Evolutionary conservation across 2,329 filamentous ascomycete genomes (phyloP).

Genomic region (Fusarium sp.): DNA sequence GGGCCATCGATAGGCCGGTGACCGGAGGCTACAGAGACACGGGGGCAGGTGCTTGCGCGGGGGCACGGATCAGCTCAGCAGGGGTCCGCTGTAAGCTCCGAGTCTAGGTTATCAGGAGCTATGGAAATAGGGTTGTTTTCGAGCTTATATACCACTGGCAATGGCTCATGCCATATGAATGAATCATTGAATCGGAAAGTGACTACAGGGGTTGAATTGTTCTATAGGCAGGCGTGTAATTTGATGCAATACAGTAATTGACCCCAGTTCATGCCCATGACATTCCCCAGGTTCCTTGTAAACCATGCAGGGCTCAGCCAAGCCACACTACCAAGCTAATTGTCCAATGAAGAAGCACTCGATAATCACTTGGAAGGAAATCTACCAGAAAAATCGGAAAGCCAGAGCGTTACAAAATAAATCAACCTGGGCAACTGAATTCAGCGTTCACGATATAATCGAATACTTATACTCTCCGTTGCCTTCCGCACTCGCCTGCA

Average conservation of each 20-base stretch:
- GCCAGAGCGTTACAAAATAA: neutral
- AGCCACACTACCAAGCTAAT: conserved; percentile 8
- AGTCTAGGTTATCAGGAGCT: neutral
- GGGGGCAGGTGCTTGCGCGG: neutral
- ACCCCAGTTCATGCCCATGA: neutral
- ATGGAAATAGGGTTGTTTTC: neutral
- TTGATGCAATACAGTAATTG: neutral
- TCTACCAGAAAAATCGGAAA: neutral
- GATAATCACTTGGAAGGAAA: conserved; percentile 11
- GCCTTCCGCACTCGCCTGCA: neutral
- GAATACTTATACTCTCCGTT: neutral
- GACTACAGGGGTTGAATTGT: no score
- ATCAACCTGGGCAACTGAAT: no score
- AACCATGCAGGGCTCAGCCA: conserved; percentile 34
- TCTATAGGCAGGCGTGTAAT: neutral
- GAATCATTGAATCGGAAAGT: no score
- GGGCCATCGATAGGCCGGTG: conserved; percentile 39
- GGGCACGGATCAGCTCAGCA: conserved; percentile 38
- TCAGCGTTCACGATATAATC: neutral
- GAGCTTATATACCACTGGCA: neutral
- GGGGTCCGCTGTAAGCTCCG: conserved; percentile 17
- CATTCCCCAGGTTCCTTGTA: conserved; percentile 27
- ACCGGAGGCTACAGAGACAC: conserved; percentile 37
- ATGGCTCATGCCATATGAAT: neutral
- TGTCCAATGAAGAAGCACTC: conserved; percentile 24